These are phyloP conservation scores for Corymbia calophylla DNA, from an alignment of 441 rosid species.

Conservation along the genomic window DNA sequence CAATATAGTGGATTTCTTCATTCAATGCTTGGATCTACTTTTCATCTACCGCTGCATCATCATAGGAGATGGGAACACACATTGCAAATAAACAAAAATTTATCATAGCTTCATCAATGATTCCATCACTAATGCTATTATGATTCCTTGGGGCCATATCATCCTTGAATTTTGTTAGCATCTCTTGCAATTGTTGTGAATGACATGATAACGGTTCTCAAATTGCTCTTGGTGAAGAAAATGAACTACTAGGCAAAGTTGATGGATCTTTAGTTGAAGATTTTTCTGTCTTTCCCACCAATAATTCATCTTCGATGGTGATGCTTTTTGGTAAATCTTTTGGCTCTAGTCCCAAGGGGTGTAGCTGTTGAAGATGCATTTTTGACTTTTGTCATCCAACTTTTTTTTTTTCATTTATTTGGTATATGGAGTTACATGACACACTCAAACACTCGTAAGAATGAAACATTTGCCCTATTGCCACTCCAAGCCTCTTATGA, in stretches of 20 bases:
- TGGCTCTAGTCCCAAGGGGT: not conserved
- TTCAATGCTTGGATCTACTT: not conserved
- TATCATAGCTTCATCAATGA: not conserved
- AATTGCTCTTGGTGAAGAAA: not conserved
- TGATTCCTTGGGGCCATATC: not conserved
- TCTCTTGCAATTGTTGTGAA: not conserved
- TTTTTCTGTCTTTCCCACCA: not conserved
- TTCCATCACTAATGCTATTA: not conserved
- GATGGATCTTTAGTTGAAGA: not conserved
- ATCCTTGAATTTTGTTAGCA: not conserved
- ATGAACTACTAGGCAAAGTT: not conserved
- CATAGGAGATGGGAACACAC: not conserved
- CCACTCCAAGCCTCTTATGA: not conserved
- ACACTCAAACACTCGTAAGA: not conserved
- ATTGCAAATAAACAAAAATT: no score
- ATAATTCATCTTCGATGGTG: not conserved
- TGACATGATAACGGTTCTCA: fast-evolving
- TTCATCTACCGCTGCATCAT: no score
- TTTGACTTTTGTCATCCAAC: not conserved
- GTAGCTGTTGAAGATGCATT: not conserved
- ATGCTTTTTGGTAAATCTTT: not conserved
- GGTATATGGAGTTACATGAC: not conserved
- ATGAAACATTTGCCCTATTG: not conserved
- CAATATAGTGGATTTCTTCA: not conserved
- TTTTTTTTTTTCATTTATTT: no score